A percentile compares a stretch with the other conserved stretches of the same genome.
These are phyloP conservation scores for Tetrapisispora phaffii DNA, from an alignment of 805 yeast species.

Conservation along the genomic window DNA sequence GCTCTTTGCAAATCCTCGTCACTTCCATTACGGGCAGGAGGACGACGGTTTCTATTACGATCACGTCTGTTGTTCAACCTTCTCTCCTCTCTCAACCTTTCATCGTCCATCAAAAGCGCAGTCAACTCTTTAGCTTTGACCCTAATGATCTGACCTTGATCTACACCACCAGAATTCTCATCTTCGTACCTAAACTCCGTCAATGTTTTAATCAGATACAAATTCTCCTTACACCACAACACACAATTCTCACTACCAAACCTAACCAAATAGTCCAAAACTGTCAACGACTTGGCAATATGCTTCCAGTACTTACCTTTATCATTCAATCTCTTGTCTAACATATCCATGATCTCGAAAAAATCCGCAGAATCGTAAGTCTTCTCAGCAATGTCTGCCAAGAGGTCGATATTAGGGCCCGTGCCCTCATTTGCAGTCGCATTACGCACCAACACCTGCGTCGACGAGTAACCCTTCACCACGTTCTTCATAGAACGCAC, in stretches of 20 bases:
- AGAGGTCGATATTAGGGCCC: conserved; percentile 71
- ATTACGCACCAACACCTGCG: conserved; percentile 81
- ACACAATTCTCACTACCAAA: conserved; percentile 84
- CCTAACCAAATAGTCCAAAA: conserved; percentile 79
- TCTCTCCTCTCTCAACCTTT: conserved; percentile 65
- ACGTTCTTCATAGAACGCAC: conserved; percentile 75
- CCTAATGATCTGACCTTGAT: conserved; percentile 81
- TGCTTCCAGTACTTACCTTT: conserved; percentile 98
- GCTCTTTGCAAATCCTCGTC: conserved; percentile 70
- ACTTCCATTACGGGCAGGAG: conserved; percentile 24
- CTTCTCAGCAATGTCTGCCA: conserved; percentile 73
- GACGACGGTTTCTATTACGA: conserved; percentile 15
- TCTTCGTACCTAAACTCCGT: conserved; percentile 82
- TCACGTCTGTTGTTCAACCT: conserved; percentile 27
- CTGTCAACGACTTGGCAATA: conserved; percentile 80
- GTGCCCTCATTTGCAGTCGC: conserved; percentile 83
- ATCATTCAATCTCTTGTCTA: conserved; percentile 84
- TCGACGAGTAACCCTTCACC: conserved; percentile 70
- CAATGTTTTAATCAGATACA: conserved; percentile 79
- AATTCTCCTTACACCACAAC: conserved; percentile 81
- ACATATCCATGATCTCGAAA: conserved; percentile 85
- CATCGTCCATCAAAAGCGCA: conserved; percentile 69
- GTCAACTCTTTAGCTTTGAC: conserved; percentile 87
- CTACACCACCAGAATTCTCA: conserved; percentile 48
- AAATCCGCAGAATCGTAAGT: conserved; percentile 68